These are phyloP conservation scores for Echites panduratus DNA, from an alignment of 257 asterid species.

Conservation along the genomic window DNA sequence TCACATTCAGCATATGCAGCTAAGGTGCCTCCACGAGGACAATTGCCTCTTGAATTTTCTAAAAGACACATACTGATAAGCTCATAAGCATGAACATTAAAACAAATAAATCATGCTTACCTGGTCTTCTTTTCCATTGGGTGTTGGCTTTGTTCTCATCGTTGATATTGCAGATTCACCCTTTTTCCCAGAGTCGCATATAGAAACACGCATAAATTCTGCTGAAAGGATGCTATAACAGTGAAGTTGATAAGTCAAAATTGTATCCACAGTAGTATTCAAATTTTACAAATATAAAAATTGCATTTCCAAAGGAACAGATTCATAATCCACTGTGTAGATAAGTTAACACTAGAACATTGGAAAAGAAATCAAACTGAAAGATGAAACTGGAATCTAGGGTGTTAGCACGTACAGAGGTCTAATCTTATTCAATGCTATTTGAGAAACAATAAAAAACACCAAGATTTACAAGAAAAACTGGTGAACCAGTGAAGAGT, in stretches of 20 bases:
- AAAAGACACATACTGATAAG: neutral
- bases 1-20: neutral
- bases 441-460: neutral
- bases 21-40: neutral
- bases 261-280: slow-evolving; percentile 12
- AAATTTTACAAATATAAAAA: slow-evolving; percentile 1
- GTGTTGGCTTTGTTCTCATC: slow-evolving; percentile 27
- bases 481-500: neutral
- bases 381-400: neutral
- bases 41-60: neutral
- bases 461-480: neutral
- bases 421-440: neutral
- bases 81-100: neutral
- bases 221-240: slow-evolving; percentile 99
- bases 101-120: slow-evolving; percentile 35
- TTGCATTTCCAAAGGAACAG: neutral
- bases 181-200: slow-evolving; percentile 52
- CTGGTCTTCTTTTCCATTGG: slow-evolving; percentile 52
- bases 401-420: neutral
- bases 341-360: neutral
- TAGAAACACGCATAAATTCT: slow-evolving; percentile 81
- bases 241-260: slow-evolving; percentile 64
- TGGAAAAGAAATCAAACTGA: neutral
- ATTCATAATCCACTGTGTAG: neutral
- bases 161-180: slow-evolving; percentile 40